phyloP scores from a whole-genome alignment of 1,139 yeast genomes.

The Saccharomyces hybrid region DNA sequence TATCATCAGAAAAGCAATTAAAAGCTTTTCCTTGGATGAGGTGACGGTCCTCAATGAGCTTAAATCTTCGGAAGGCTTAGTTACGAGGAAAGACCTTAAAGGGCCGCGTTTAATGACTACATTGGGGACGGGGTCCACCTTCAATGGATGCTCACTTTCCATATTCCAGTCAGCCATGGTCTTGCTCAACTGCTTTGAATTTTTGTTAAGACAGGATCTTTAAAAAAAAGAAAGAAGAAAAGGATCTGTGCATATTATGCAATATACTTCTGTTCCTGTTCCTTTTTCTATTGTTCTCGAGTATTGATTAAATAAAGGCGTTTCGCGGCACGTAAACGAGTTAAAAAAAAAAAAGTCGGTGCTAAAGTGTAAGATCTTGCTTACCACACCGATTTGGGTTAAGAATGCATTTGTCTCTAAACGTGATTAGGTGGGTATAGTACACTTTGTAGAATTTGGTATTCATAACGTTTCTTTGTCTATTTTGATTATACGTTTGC shows the following conservation, averaged over 20 bases:
- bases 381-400: background rate
- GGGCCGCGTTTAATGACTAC: conserved; percentile 38
- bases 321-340: conserved; percentile 1
- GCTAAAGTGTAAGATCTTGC: background rate
- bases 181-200: background rate
- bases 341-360: background rate
- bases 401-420: background rate
- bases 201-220: background rate
- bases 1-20: conserved; percentile 45
- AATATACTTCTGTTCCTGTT: background rate
- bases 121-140: conserved; percentile 20
- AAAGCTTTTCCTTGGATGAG: conserved; percentile 33
- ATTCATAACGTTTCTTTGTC: background rate
- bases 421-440: background rate
- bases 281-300: conserved; percentile 1
- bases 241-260: conserved; percentile 1
- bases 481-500: background rate
- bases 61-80: conserved; percentile 39
- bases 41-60: conserved; percentile 33
- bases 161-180: background rate
- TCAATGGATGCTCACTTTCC: background rate
- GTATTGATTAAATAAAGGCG: background rate
- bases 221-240: conserved; percentile 1
- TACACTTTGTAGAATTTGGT: background rate
- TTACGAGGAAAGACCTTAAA: conserved; percentile 34